Evolutionary conservation across 345 rosid species (phyloP).

Genomic region (Eucalyptus globulus): DNA sequence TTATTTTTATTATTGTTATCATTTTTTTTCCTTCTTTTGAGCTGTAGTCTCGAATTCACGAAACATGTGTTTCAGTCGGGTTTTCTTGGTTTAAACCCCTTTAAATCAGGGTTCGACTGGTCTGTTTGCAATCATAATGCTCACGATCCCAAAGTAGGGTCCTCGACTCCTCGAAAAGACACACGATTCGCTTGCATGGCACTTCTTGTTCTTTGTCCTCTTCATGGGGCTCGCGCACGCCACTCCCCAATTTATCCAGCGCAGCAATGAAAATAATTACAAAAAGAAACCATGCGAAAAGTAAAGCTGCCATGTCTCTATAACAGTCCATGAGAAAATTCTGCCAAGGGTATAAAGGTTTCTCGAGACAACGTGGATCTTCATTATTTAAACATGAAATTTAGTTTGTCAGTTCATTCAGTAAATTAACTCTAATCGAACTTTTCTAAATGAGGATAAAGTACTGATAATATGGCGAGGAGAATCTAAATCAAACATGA

Average conservation of each 20-base stretch:
- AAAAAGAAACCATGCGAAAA: background rate
- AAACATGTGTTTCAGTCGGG: background rate
- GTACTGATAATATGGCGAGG: background rate
- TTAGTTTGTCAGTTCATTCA: background rate
- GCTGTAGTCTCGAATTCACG: background rate
- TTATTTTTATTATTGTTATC: background rate
- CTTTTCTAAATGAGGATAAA: background rate
- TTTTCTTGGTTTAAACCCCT: background rate
- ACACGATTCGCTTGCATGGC: background rate
- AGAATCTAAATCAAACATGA: background rate
- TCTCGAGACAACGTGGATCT: background rate
- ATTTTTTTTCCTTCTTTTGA: background rate
- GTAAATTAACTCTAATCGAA: background rate
- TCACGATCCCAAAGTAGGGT: background rate
- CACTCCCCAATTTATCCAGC: background rate
- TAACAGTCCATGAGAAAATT: background rate
- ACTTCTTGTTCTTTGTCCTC: background rate
- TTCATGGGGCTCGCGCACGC: background rate
- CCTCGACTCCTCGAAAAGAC: slow-evolving; percentile 11
- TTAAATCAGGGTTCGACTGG: slow-evolving; percentile 1
- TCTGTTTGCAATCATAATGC: slow-evolving; percentile 11
- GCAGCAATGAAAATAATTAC: background rate
- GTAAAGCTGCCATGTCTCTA: background rate
- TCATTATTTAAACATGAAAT: background rate
- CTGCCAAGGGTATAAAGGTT: background rate